These are phyloP conservation scores for Calocera viscosa DNA, from an alignment of 768 basidiomycete species.

Conservation along the genomic window DNA sequence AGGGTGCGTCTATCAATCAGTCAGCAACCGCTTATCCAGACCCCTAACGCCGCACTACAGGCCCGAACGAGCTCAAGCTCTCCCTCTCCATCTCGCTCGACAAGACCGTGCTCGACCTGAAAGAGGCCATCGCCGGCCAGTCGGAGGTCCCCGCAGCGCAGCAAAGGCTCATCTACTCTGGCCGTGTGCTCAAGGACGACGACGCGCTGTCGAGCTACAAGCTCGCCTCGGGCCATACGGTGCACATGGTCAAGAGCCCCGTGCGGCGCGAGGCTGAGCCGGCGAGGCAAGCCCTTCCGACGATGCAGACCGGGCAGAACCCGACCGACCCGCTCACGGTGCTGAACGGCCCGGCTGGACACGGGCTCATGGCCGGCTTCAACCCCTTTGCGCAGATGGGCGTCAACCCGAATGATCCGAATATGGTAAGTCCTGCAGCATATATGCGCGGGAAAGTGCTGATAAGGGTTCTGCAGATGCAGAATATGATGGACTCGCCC, in stretches of 20 bases:
- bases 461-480: slow-evolving; percentile 39
- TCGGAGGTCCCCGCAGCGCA: slow-evolving; percentile 76
- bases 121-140: slow-evolving; percentile 74
- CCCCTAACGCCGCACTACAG: slow-evolving; percentile 7
- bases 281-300: slow-evolving; percentile 42
- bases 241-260: slow-evolving; percentile 87
- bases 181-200: slow-evolving; percentile 75
- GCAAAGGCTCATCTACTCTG: slow-evolving; percentile 87
- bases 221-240: slow-evolving; percentile 75
- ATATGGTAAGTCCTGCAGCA: slow-evolving; percentile 46
- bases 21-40: neutral
- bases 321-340: slow-evolving; percentile 74
- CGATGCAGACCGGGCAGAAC: slow-evolving; percentile 87
- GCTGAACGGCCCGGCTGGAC: slow-evolving; percentile 64
- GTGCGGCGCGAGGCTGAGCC: slow-evolving; percentile 30
- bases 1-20: slow-evolving; percentile 18
- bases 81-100: slow-evolving; percentile 67
- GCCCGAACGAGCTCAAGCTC: slow-evolving; percentile 86
- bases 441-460: neutral
- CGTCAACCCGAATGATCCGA: slow-evolving; percentile 82
- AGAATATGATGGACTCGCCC: slow-evolving; percentile 73
- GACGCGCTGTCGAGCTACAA: slow-evolving; percentile 75
- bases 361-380: slow-evolving; percentile 68
- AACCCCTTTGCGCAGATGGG: slow-evolving; percentile 92
- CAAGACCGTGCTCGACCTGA: slow-evolving; percentile 83